Evolutionary conservation across 2,329 filamentous ascomycete genomes (phyloP).

Genomic region (Aspergillus brunneoviolaceus): DNA sequence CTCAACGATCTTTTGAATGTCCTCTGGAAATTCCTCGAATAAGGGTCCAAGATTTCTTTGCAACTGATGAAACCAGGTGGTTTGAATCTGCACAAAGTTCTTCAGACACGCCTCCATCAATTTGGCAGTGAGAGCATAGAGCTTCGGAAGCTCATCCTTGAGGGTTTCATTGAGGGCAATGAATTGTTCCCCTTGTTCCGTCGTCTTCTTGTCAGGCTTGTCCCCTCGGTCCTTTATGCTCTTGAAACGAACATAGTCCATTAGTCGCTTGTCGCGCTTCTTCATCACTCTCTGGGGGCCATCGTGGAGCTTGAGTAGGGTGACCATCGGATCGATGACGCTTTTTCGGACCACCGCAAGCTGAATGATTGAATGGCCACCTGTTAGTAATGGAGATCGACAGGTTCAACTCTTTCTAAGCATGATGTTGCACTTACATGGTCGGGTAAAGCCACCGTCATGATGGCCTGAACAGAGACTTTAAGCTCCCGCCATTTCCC

Average conservation of each 20-base stretch:
- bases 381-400: slow-evolving; percentile 5
- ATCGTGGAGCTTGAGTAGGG: slow-evolving; percentile 75
- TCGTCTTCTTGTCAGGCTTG: slow-evolving; percentile 81
- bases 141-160: slow-evolving; percentile 84
- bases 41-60: slow-evolving; percentile 77
- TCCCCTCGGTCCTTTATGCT: slow-evolving; percentile 76
- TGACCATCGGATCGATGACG: slow-evolving; percentile 81
- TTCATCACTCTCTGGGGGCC: slow-evolving; percentile 87
- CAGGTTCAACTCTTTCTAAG: not conserved
- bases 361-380: slow-evolving; percentile 30
- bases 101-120: slow-evolving; percentile 79
- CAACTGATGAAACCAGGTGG: slow-evolving; percentile 79
- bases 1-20: slow-evolving; percentile 70
- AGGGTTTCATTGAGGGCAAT: slow-evolving; percentile 87
- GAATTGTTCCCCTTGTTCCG: slow-evolving; percentile 84
- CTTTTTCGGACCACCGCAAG: slow-evolving; percentile 69
- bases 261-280: slow-evolving; percentile 87
- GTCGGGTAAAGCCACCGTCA: slow-evolving; percentile 77
- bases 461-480: slow-evolving; percentile 80
- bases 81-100: slow-evolving; percentile 82
- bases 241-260: slow-evolving; percentile 82
- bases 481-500: slow-evolving; percentile 94
- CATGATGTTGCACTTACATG: slow-evolving; percentile 58
- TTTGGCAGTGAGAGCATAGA: slow-evolving; percentile 78
- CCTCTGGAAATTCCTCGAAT: slow-evolving; percentile 66